These are phyloP conservation scores for Crithidia fasciculata DNA, from an alignment of 208 protist genomes.

Conservation along the genomic window DNA sequence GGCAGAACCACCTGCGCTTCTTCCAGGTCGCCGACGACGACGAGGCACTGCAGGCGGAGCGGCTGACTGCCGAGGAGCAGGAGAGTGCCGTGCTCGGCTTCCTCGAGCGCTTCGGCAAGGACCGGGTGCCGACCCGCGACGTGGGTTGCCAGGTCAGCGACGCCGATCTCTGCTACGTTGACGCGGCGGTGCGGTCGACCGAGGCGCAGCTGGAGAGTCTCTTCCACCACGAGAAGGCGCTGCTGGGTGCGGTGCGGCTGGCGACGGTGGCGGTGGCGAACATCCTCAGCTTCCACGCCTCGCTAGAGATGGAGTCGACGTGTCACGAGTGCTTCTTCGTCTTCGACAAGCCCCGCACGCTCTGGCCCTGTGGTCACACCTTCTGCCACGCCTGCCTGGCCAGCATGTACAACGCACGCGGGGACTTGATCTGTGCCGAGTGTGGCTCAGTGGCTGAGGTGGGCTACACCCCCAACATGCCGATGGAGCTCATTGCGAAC, in stretches of 20 bases:
- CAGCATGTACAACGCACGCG: conserved; percentile 76
- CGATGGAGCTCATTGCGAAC: conserved; percentile 76
- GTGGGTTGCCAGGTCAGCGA: conserved; percentile 75
- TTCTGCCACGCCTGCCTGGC: conserved; percentile 83
- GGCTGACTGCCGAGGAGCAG: not conserved
- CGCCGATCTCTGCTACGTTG: conserved; percentile 77
- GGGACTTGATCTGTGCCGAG: conserved; percentile 86
- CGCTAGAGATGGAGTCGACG: conserved; percentile 87
- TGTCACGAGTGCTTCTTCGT: conserved; percentile 89
- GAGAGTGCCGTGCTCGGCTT: conserved; percentile 46
- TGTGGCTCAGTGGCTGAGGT: conserved; percentile 82
- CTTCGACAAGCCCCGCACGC: conserved; percentile 78
- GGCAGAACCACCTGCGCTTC: conserved; percentile 47
- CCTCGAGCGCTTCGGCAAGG: conserved; percentile 64
- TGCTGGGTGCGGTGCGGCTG: conserved; percentile 63
- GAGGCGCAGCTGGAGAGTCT: conserved; percentile 78
- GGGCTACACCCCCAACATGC: conserved; percentile 86
- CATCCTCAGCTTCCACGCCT: conserved; percentile 84
- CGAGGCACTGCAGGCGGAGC: not conserved
- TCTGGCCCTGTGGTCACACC: conserved; percentile 91
- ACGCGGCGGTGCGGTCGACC: conserved; percentile 52
- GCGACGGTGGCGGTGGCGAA: conserved; percentile 73
- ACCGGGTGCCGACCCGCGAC: conserved; percentile 33
- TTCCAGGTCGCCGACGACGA: conserved; percentile 20
- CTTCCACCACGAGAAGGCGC: conserved; percentile 66